Conservation (phyloP, 2,329 filamentous ascomycete genomes). For the Epichloe baconii region DNA sequence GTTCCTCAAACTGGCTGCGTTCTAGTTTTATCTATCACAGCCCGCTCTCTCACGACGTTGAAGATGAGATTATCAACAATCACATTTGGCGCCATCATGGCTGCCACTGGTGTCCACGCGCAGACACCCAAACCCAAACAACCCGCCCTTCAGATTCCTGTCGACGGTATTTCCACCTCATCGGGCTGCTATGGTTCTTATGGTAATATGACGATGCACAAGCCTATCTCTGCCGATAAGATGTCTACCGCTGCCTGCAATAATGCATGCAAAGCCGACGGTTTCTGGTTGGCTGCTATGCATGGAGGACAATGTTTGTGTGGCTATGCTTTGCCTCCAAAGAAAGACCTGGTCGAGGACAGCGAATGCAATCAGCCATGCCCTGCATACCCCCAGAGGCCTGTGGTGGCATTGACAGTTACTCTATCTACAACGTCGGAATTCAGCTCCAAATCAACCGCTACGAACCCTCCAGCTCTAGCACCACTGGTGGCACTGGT, state of each 20-base stretch:
- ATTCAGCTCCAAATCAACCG: constrained; percentile 23
- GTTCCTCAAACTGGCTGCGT: background rate
- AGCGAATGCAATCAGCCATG: constrained; percentile 53
- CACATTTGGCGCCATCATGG: constrained; percentile 17
- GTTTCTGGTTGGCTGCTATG: constrained; percentile 47
- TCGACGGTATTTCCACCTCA: constrained; percentile 24
- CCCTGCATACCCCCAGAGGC: constrained; percentile 45
- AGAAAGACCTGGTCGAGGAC: constrained; percentile 39
- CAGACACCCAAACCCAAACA: constrained; percentile 14
- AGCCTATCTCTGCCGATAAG: constrained; percentile 6
- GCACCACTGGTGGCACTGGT: constrained; percentile 4
- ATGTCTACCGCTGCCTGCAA: constrained; percentile 30
- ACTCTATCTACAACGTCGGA: constrained; percentile 39
- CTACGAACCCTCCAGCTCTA: constrained; percentile 15
- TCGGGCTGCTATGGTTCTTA: constrained; percentile 38
- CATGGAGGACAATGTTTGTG: constrained; percentile 58
- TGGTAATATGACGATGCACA: constrained; percentile 24
- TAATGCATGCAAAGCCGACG: constrained; percentile 25
- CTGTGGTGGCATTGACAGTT: constrained; percentile 36
- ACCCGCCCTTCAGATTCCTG: constrained; percentile 23
- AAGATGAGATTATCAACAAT: constrained; percentile 21
- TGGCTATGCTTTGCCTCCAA: constrained; percentile 53
- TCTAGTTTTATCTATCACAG: background rate
- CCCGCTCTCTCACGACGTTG: background rate
- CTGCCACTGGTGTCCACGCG: constrained; percentile 13